Percentiles rank a stretch among this genome's conserved stretches.
Conservation (phyloP, 2,329 filamentous ascomycete genomes). For the Penicillium sp. region DNA sequence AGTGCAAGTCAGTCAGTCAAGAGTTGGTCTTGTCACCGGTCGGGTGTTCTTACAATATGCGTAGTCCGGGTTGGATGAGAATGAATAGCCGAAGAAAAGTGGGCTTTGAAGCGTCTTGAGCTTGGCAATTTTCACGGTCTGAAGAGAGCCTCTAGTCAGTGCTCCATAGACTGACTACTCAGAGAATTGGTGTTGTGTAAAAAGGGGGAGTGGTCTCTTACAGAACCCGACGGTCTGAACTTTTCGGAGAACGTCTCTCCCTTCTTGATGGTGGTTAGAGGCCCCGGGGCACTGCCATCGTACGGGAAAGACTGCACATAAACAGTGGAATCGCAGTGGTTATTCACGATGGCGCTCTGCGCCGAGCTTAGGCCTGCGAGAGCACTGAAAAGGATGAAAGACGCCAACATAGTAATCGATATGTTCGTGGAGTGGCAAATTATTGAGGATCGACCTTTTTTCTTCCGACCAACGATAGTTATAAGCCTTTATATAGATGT, state of each 20-base stretch:
- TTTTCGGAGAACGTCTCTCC: conserved; percentile 20
- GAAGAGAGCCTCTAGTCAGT: conserved; percentile 8
- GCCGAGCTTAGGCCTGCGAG: conserved; percentile 17
- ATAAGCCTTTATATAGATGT: conserved; percentile 14
- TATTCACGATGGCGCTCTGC: conserved; percentile 20
- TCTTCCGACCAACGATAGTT: conserved; percentile 6
- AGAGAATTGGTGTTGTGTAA: too few relatives aligned
- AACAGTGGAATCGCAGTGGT: conserved; percentile 16
- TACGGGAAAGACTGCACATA: conserved; percentile 23
- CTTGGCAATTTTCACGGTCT: conserved; percentile 22
- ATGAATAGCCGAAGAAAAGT: conserved; percentile 24
- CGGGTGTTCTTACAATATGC: conserved; percentile 18
- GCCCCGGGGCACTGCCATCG: conserved; percentile 19
- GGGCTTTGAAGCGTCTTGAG: conserved; percentile 25
- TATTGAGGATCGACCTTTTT: conserved; percentile 6
- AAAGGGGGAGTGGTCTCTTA: conserved; percentile 1
- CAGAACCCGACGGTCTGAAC: conserved; percentile 19
- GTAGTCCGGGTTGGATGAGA: conserved; percentile 20
- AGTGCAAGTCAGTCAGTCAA: neutral
- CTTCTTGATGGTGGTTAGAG: conserved; percentile 17
- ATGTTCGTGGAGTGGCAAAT: too few relatives aligned
- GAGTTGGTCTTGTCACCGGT: conserved; percentile 3
- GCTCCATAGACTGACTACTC: neutral
- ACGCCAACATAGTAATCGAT: conserved; percentile 15
- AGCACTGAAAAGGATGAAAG: conserved; percentile 13